These are phyloP conservation scores for Alternaria conjuncta DNA, from an alignment of 2,329 filamentous ascomycete genomes.

Conservation along the genomic window DNA sequence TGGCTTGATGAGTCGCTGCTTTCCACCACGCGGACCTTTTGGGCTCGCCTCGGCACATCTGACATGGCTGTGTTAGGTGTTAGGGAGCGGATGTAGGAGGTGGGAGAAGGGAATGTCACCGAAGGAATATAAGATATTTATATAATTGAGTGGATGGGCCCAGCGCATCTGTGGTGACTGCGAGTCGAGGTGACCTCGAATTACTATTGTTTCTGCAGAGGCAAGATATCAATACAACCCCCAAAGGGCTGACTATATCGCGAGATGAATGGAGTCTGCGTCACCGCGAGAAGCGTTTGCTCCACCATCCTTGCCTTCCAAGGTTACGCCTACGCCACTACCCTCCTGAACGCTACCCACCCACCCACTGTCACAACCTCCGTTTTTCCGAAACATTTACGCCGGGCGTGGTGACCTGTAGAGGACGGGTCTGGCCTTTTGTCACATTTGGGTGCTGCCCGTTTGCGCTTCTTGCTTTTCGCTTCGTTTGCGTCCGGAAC, in stretches of 20 bases:
- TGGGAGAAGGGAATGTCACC: background rate
- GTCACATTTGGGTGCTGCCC: too few species aligned
- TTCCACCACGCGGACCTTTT: background rate
- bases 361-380: background rate
- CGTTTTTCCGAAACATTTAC: background rate
- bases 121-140: background rate
- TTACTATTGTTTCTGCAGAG: background rate
- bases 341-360: background rate
- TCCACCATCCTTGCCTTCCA: background rate
- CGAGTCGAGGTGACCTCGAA: background rate
- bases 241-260: background rate
- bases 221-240: background rate
- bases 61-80: background rate
- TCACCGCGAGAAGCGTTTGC: background rate
- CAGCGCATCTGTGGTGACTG: background rate
- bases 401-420: background rate
- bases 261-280: background rate
- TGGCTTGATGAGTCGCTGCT: background rate
- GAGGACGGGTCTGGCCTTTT: background rate
- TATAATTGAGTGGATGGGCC: background rate
- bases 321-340: background rate
- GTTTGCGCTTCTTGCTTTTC: background rate
- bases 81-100: background rate
- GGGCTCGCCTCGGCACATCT: background rate
- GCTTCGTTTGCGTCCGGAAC: background rate